A percentile compares a stretch with the other conserved stretches of the same genome.
These are phyloP conservation scores for Chloranthus sessilifolius DNA, from an alignment of 164 flowering plant genomes.

Conservation along the genomic window DNA sequence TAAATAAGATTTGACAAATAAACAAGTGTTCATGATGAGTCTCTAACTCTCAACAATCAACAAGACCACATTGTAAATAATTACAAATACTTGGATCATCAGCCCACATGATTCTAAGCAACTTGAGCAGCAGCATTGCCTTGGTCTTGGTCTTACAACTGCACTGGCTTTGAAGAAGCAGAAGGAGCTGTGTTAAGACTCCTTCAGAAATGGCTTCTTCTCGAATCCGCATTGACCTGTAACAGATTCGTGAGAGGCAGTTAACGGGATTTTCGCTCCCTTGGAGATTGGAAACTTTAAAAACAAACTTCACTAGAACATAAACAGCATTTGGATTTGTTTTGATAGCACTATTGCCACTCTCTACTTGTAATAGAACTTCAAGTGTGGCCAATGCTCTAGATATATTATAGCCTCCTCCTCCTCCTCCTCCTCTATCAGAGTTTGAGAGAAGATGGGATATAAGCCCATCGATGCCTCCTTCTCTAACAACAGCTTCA, in stretches of 20 bases:
- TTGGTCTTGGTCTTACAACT: slow-evolving; percentile 37
- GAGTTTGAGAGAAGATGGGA: slow-evolving; percentile 15
- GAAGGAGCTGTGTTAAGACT: slow-evolving; percentile 46
- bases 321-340: slow-evolving; percentile 28
- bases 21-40: too few relatives aligned
- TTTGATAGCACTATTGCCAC: slow-evolving; percentile 31
- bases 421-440: too few relatives aligned
- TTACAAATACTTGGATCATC: slow-evolving; percentile 14
- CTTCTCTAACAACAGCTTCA: slow-evolving; percentile 24
- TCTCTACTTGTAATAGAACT: slow-evolving; percentile 24
- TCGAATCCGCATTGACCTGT: slow-evolving; percentile 21
- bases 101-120: slow-evolving; percentile 56
- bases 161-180: slow-evolving; percentile 69
- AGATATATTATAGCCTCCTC: too few relatives aligned
- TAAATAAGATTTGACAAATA: too few relatives aligned
- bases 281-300: slow-evolving; percentile 46
- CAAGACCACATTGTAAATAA: slow-evolving; percentile 15
- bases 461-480: slow-evolving; percentile 31
- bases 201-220: slow-evolving; percentile 50
- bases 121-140: slow-evolving; percentile 58
- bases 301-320: slow-evolving; percentile 50
- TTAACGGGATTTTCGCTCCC: slow-evolving; percentile 53
- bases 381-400: slow-evolving; percentile 37
- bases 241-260: slow-evolving; percentile 31
- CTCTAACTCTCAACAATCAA: too few relatives aligned